Base-by-base conservation (phyloP, 305 asterid genomes). In the Vinca major region DNA sequence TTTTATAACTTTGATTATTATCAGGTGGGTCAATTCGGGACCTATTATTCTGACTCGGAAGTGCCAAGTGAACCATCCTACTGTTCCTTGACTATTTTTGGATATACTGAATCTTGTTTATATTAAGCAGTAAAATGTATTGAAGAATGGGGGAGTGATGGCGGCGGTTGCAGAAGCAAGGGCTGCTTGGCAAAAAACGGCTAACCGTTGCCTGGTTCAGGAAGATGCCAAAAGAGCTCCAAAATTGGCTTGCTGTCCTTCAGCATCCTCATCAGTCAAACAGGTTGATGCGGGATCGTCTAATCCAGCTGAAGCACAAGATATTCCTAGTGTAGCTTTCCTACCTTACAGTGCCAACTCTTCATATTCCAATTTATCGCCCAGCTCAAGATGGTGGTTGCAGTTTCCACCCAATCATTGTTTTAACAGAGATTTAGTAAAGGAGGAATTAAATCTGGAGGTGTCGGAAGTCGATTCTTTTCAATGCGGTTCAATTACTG, bases 181-280 rank as follows among this genome's bases (percentile, higher is more conserved):
- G 74, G 91, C 95, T 13, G 97, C 84, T 65, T 91, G 96, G 96
- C 97, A 89, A 81, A 89, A 95, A 78, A 84, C 94, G 33, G 96
- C 84, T 56, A 89, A 91, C 74, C 80, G 97, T 66, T 91, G 90
- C 75, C 82, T 89, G 67, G 91, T 86, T 69, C 97, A 91, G 74
- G 96, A 91, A 81, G 97, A 91, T 78, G 97, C 97, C 52, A 89
- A 89, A 80, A 66, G 96, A 78, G 96, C 98, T 73, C 98, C 98
- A 5, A 92, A 82, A 73, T 82, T 92, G 76, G 92, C 97, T 63
- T 89, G 87, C 75, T 86, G 84, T 80, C 82, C 97, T 14, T 78
- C 96, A 0, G 53, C 72, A 26, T 75, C 89, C 19, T 82, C 87
- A 44, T 72, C 84, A 3, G 66, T 67, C 36, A 84, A 79, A 67